These are phyloP conservation scores for Trichoderma sp. DNA, from an alignment of 2,329 filamentous ascomycete genomes.

Conservation along the genomic window DNA sequence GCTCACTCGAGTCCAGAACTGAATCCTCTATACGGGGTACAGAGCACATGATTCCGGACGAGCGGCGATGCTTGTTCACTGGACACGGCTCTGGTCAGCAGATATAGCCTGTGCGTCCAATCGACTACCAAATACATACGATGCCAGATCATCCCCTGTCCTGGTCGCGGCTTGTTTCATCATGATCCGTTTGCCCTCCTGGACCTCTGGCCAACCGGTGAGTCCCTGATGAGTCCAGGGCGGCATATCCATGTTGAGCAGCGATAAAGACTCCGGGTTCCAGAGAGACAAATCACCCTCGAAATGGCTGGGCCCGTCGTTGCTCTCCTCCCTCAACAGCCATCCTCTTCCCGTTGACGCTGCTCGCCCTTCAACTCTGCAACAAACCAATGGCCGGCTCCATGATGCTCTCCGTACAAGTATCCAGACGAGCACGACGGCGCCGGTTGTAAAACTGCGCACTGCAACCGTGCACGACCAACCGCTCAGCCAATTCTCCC, in stretches of 20 bases:
- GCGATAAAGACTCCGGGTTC: not conserved
- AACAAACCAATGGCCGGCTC: not conserved
- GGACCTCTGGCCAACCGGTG: not conserved
- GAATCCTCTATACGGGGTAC: not conserved
- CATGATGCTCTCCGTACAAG: not conserved
- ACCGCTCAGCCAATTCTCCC: conserved; percentile 1
- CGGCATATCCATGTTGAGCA: not conserved
- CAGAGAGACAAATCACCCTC: not conserved
- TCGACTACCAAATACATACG: not conserved
- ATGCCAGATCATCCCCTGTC: not conserved
- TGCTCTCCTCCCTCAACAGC: not conserved
- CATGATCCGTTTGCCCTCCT: not conserved
- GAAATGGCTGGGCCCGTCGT: not conserved
- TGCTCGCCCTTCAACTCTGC: not conserved
- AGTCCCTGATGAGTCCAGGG: not conserved
- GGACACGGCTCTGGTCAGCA: not conserved
- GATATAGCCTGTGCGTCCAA: not conserved
- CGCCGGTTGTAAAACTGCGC: not conserved
- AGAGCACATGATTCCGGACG: not conserved
- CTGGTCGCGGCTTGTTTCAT: not conserved
- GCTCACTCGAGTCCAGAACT: not conserved
- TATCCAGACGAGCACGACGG: not conserved
- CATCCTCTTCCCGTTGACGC: not conserved
- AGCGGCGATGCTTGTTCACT: not conserved
- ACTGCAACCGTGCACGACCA: not conserved